These are phyloP conservation scores for Amanita pseudoporphyria DNA, from an alignment of 768 basidiomycete species.

Conservation along the genomic window DNA sequence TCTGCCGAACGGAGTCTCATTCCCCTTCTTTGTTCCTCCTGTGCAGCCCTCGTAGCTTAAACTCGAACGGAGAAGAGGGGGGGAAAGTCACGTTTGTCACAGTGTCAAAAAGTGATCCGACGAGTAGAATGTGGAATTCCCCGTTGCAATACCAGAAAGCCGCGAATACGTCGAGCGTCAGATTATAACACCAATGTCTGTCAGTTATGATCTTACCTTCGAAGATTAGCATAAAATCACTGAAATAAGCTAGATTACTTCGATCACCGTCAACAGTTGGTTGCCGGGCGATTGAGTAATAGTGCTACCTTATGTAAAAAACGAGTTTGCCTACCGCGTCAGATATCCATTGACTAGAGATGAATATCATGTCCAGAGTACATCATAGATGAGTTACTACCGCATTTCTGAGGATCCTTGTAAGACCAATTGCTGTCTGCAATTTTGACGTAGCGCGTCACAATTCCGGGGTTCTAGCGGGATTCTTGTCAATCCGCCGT, in stretches of 20 bases:
- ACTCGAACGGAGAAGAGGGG: constrained; percentile 4
- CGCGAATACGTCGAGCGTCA: background rate
- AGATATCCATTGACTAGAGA: too few species aligned
- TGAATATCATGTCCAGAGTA: too few species aligned
- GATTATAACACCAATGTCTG: background rate
- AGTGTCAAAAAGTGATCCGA: constrained; percentile 4
- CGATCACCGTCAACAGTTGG: background rate
- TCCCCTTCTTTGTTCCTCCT: background rate
- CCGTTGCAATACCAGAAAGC: background rate
- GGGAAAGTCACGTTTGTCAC: constrained; percentile 1
- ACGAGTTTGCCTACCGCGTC: too few species aligned
- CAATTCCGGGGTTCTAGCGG: constrained; percentile 4
- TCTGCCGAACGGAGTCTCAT: background rate
- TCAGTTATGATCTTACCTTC: background rate
- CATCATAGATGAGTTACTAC: background rate
- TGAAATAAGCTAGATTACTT: background rate
- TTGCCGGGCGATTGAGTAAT: background rate
- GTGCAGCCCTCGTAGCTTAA: constrained; percentile 5
- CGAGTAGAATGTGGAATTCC: background rate
- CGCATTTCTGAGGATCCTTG: background rate
- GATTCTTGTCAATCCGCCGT: constrained; percentile 4
- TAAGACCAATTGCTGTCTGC: background rate
- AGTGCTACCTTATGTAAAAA: too few species aligned
- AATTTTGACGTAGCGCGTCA: background rate
- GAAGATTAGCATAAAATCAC: background rate